Percentiles rank a stretch among this genome's conserved stretches.
Evolutionary conservation across 345 rosid genomes (phyloP).

Genomic region (Cardiospermum halicacabum): DNA sequence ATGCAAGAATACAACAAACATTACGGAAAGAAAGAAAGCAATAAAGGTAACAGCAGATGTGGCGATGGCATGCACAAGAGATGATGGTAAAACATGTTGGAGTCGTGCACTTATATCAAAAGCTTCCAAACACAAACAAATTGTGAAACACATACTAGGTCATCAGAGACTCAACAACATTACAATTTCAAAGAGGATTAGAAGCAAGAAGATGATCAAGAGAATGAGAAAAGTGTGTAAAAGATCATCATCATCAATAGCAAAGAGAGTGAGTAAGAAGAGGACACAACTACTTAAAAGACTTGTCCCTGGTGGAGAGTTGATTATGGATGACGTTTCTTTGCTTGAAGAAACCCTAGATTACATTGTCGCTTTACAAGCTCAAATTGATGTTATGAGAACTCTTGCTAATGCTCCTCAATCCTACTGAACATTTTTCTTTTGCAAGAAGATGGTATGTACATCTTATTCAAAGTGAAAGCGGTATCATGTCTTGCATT

Average conservation of each 20-base stretch:
- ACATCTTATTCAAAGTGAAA: too few relatives aligned
- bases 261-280: constrained; percentile 44
- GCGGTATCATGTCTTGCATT: too few relatives aligned
- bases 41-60: constrained; percentile 84
- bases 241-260: constrained; percentile 16
- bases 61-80: constrained; percentile 78
- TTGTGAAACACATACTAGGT: constrained; percentile 47
- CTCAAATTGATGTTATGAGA: constrained; percentile 80
- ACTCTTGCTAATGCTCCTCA: constrained; percentile 32
- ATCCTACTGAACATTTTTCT: constrained; percentile 3
- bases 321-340: constrained; percentile 45
- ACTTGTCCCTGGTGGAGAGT: constrained; percentile 73
- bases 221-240: constrained; percentile 27
- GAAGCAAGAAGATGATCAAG: constrained; percentile 65
- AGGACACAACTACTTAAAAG: constrained; percentile 55
- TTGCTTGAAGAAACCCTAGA: constrained; percentile 85
- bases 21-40: constrained; percentile 61
- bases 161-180: constrained; percentile 21
- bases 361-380: constrained; percentile 62
- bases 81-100: constrained; percentile 68
- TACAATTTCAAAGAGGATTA: constrained; percentile 29
- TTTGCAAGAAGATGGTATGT: too few relatives aligned
- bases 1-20: constrained; percentile 31
- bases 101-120: constrained; percentile 68
- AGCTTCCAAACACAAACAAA: constrained; percentile 33